Evolutionary conservation across 441 rosid species (phyloP), one percentile per base, ranked within the genome.

Genomic region (Euphorbia schlechtendalii): DNA sequence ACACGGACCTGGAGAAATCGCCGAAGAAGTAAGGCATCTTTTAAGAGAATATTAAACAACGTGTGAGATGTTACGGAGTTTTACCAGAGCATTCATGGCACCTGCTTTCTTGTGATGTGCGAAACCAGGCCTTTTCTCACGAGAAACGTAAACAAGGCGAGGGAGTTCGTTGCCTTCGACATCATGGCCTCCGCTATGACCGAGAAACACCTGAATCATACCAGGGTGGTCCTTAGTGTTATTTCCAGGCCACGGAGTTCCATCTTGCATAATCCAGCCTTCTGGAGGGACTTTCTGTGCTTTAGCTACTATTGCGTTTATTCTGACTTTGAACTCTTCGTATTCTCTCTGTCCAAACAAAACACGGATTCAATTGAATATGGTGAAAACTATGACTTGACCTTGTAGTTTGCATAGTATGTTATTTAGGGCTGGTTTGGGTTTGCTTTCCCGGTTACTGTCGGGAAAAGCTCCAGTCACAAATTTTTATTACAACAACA

Each of bases 201-300:
- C 94, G 36, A 92, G 89, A 72, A 86, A 92, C 55, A 86, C 94
- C 71, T 93, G 98, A 79, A 90, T 93, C 98, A 93, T 90, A 34
- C 98, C 97, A 6, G 97, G 98, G 15, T 88, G 96, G 77, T 93
- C 97, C 73, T 75, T 88, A 14, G 96, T 90, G 69, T 93, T 93
- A 84, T 93, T 93, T 70, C 97, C 98, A 22, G 97, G 97, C 98
- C 97, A 93, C 63, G 94, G 96, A 12, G 97, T 90, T 51, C 97
- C 98, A 78, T 93, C 97, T 73, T 82, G 96, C 96, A 92, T 92
- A 77, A 84, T 90, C 94, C 96, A 92, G 18, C 96, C 98, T 66
- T 86, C 95, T 53, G 78, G 63, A 27, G 98, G 98, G 68, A 82
- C 89, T 71, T 83, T 88, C 38, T 82, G 77, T 17, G 95, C 92